These are phyloP conservation scores for Dactylellina haptotyla DNA, from an alignment of 2,329 filamentous ascomycete genomes.

Conservation along the genomic window DNA sequence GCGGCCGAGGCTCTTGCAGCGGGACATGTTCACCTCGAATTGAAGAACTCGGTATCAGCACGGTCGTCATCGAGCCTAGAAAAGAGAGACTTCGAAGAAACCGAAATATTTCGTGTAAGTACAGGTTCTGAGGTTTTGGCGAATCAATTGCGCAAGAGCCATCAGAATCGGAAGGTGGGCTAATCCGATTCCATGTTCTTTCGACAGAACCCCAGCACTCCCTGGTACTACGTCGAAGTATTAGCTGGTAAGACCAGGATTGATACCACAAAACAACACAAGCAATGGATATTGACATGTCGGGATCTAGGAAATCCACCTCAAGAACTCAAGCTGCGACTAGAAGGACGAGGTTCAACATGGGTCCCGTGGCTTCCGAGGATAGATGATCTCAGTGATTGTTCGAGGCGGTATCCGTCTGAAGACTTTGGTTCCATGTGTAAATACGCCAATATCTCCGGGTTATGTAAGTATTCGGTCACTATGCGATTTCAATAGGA, in stretches of 20 bases:
- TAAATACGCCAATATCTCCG: slow-evolving; percentile 37
- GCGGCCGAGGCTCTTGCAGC: slow-evolving; percentile 32
- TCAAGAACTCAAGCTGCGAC: slow-evolving; percentile 29
- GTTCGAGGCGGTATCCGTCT: slow-evolving; percentile 21
- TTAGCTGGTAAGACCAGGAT: slow-evolving; percentile 25
- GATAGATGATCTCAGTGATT: slow-evolving; percentile 21
- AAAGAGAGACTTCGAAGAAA: slow-evolving; percentile 34
- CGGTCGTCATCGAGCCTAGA: slow-evolving; percentile 34
- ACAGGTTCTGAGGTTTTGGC: not conserved
- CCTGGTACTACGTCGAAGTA: slow-evolving; percentile 49
- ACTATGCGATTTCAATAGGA: not conserved
- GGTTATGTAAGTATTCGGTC: slow-evolving; percentile 29
- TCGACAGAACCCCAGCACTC: slow-evolving; percentile 31
- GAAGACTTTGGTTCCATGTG: slow-evolving; percentile 24
- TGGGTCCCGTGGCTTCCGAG: slow-evolving; percentile 37
- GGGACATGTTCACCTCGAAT: slow-evolving; percentile 45
- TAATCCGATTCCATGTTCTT: slow-evolving; percentile 20
- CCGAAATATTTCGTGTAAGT: slow-evolving; percentile 45
- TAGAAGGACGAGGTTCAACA: slow-evolving; percentile 38
- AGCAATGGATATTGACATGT: not conserved
- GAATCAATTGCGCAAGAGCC: slow-evolving; percentile 37
- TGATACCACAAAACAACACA: not conserved
- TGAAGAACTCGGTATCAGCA: slow-evolving; percentile 38
- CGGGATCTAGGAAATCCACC: slow-evolving; percentile 35
- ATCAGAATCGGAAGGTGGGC: slow-evolving; percentile 20